Conservation (phyloP, 805 yeast species). For the Metschnikowia cubensis region DNA sequence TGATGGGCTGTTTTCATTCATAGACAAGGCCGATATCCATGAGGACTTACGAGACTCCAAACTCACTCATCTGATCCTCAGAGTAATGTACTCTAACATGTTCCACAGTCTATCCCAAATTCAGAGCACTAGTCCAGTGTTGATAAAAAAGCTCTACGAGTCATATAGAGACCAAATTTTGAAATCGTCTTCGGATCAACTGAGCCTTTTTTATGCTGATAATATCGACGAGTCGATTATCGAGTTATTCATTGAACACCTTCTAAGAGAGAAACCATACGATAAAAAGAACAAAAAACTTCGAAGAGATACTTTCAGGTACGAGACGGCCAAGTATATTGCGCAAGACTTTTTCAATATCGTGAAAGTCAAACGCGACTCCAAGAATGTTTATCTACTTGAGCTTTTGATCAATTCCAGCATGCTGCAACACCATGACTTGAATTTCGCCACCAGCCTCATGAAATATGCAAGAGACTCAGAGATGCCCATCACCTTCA, state of each 20-base stretch:
- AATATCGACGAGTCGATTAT: constrained; percentile 19
- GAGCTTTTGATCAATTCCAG: constrained; percentile 32
- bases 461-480: constrained; percentile 23
- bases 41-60: constrained; percentile 20
- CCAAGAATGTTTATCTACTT: constrained; percentile 22
- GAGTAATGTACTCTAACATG: constrained; percentile 24
- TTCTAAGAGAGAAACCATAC: constrained; percentile 22
- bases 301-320: constrained; percentile 9
- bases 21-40: constrained; percentile 33
- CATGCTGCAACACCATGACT: constrained; percentile 31
- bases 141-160: constrained; percentile 21
- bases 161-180: constrained; percentile 16
- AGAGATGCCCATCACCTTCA: constrained; percentile 34
- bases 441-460: constrained; percentile 29
- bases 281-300: constrained; percentile 17
- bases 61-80: constrained; percentile 20
- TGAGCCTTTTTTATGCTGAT: constrained; percentile 11
- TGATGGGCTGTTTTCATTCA: constrained; percentile 13
- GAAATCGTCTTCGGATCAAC: background rate
- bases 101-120: constrained; percentile 16
- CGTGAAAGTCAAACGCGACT: constrained; percentile 11
- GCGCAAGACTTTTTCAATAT: constrained; percentile 20
- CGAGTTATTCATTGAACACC: constrained; percentile 22
- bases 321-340: constrained; percentile 25
- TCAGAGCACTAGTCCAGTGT: constrained; percentile 15